Conservation (phyloP, 2,329 filamentous ascomycete species). For the Neonectria faginata region DNA sequence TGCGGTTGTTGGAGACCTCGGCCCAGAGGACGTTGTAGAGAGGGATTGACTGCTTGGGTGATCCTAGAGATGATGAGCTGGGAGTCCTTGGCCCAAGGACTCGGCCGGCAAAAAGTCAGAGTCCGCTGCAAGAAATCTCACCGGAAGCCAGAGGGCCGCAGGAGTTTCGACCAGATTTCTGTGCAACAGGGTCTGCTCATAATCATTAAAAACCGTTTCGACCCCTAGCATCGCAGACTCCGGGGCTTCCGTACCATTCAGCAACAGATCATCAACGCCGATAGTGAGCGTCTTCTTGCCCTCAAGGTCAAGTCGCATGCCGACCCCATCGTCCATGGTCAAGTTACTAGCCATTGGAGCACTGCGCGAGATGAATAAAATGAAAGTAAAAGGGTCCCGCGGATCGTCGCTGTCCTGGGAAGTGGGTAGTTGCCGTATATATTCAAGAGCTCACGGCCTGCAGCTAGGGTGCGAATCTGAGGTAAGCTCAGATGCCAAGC, state of each 20-base stretch:
- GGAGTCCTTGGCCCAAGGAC: not conserved
- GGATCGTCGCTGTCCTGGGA: not conserved
- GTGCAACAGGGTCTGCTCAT: conserved; percentile 39
- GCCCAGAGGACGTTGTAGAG: conserved; percentile 90
- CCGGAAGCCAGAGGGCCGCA: conserved; percentile 37
- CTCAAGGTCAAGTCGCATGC: conserved; percentile 47
- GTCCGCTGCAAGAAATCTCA: conserved; percentile 23
- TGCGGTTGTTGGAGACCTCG: conserved; percentile 67
- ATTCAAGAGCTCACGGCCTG: not conserved
- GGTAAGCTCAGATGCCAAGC: conserved; percentile 4
- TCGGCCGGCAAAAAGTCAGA: not conserved
- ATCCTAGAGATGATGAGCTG: conserved; percentile 34
- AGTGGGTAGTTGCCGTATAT: not conserved
- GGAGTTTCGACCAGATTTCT: conserved; percentile 39
- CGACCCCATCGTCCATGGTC: conserved; percentile 41
- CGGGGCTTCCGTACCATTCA: conserved; percentile 50
- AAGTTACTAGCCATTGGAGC: conserved; percentile 28
- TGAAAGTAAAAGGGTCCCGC: not conserved
- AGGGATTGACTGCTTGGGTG: conserved; percentile 64
- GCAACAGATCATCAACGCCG: conserved; percentile 46
- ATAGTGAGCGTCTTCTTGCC: conserved; percentile 50
- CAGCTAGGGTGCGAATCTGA: conserved; percentile 2
- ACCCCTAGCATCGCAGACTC: conserved; percentile 12
- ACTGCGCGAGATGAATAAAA: not conserved
- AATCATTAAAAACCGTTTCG: conserved; percentile 27